These are phyloP conservation scores for Brassica incana DNA, from an alignment of 345 rosid species.

Conservation along the genomic window DNA sequence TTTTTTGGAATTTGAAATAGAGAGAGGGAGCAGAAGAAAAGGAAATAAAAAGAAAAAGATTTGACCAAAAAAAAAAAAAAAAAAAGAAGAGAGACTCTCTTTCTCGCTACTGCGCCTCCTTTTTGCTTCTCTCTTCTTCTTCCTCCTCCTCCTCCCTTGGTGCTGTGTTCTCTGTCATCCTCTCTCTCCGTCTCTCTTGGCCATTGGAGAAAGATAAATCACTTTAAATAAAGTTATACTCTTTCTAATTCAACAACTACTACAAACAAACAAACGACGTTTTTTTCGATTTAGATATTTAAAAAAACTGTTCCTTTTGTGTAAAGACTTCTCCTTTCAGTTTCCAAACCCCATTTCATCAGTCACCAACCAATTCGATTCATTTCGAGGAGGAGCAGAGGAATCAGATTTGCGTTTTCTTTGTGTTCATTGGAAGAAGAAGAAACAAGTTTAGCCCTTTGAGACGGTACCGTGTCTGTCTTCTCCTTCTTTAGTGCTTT, in stretches of 20 bases:
- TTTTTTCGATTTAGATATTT: conserved; percentile 5
- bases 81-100: conserved; percentile 16
- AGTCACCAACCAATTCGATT: neutral
- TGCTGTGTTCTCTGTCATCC: conserved; percentile 23
- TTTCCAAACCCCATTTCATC: neutral
- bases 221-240: neutral
- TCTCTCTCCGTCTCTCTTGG: conserved; percentile 22
- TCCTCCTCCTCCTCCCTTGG: neutral
- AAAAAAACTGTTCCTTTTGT: neutral
- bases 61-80: conserved; percentile 2
- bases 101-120: conserved; percentile 35
- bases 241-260: conserved; percentile 10
- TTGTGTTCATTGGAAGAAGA: neutral
- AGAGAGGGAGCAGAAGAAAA: conserved; percentile 36
- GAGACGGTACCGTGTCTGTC: conserved; percentile 17
- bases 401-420: conserved; percentile 9
- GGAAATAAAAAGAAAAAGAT: neutral
- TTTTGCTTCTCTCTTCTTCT: neutral
- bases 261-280: conserved; percentile 12
- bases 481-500: neutral
- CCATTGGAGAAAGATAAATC: conserved; percentile 32
- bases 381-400: neutral
- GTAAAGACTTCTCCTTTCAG: conserved; percentile 16
- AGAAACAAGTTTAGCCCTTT: conserved; percentile 9
- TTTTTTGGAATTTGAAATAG: conserved; percentile 37